Conservation (phyloP, 805 yeast genomes). For the Myxozyma nipponensis region DNA sequence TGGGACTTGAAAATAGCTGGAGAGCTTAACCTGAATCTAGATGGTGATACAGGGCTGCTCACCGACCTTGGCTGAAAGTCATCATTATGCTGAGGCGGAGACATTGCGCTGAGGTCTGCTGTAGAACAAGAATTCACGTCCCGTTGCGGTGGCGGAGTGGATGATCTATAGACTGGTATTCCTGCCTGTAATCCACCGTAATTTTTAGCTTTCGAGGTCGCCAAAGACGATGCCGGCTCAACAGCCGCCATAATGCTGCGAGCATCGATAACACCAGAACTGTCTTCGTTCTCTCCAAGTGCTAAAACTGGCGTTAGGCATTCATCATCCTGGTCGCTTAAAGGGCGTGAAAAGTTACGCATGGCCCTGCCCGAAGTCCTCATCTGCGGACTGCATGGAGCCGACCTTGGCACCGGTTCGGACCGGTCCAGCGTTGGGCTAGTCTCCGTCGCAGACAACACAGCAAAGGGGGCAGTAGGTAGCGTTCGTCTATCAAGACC, state of each 20-base stretch:
- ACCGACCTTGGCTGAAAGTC: not conserved
- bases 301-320: no score
- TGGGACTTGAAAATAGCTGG: not conserved
- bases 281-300: no score
- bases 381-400: not conserved
- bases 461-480: not conserved
- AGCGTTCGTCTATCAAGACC: not conserved
- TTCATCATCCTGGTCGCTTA: conserved; percentile 1
- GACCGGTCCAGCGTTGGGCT: not conserved
- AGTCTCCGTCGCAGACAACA: not conserved
- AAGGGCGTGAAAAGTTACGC: conserved; percentile 5
- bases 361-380: not conserved
- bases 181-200: no score
- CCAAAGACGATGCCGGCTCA: no score
- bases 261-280: no score
- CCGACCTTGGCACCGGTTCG: not conserved
- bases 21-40: not conserved
- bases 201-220: no score
- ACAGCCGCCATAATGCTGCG: no score
- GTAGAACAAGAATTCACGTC: not conserved
- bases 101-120: not conserved
- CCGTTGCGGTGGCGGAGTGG: not conserved
- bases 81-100: not conserved
- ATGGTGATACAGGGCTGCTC: not conserved
- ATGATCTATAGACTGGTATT: no score